These are phyloP conservation scores for Linum lewisii DNA, from an alignment of 345 rosid species.

Conservation along the genomic window DNA sequence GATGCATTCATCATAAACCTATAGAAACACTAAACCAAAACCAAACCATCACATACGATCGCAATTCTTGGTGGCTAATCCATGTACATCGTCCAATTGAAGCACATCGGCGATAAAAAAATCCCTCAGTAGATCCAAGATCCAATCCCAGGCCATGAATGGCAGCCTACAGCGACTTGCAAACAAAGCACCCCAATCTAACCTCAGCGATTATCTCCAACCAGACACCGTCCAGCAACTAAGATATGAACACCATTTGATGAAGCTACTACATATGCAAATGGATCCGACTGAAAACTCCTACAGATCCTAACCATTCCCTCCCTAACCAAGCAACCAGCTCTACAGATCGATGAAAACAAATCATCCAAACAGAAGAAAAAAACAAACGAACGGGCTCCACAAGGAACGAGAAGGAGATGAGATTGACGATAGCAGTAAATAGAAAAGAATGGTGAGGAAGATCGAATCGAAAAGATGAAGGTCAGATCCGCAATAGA, in stretches of 20 bases:
- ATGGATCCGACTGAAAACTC: background rate
- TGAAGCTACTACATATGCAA: background rate
- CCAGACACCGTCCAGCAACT: background rate
- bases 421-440: background rate
- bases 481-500: background rate
- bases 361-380: background rate
- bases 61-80: slow-evolving; percentile 1
- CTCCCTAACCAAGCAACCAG: background rate
- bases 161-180: background rate
- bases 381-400: background rate
- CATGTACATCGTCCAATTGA: background rate
- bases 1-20: background rate
- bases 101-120: background rate
- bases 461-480: background rate
- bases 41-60: background rate
- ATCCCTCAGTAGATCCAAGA: background rate
- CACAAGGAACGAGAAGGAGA: background rate
- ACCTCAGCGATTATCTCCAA: background rate
- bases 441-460: background rate
- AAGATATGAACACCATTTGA: background rate
- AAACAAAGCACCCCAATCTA: background rate
- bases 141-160: background rate
- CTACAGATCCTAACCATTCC: background rate
- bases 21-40: background rate
- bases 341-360: background rate